These are phyloP conservation scores for Lasiosphaeria ovina DNA, from an alignment of 495 filamentous ascomycete genomes.

Conservation along the genomic window DNA sequence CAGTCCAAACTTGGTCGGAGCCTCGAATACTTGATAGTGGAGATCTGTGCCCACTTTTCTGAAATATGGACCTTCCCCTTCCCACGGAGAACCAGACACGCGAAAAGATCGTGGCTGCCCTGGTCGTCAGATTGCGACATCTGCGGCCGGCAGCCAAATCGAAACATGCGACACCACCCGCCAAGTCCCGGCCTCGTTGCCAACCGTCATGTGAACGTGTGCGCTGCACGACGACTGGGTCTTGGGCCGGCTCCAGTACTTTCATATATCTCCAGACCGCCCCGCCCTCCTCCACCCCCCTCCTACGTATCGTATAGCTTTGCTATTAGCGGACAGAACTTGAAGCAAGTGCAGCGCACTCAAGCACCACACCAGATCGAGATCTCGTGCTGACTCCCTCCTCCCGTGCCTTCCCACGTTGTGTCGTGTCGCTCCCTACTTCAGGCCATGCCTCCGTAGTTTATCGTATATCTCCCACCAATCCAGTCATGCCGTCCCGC, in stretches of 20 bases:
- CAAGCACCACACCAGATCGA: background rate
- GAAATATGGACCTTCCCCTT: too few species aligned
- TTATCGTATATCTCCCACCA: background rate
- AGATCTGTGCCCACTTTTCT: too few species aligned
- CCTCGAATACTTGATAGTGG: too few species aligned
- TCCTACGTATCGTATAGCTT: too few species aligned
- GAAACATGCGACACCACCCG: background rate
- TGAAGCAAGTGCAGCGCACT: too few species aligned
- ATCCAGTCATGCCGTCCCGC: background rate
- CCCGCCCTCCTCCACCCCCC: background rate
- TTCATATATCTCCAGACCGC: slow-evolving; percentile 1
- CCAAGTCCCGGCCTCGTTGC: background rate
- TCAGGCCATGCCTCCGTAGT: background rate
- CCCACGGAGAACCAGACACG: background rate
- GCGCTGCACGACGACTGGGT: too few species aligned
- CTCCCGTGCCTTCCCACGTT: background rate
- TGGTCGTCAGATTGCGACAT: background rate
- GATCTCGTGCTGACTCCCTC: background rate
- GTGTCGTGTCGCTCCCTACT: background rate
- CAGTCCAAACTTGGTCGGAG: too few species aligned
- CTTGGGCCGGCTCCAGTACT: background rate
- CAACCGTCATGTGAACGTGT: too few species aligned
- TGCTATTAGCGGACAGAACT: too few species aligned
- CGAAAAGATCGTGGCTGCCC: background rate
- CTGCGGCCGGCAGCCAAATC: background rate